Conservation (phyloP, 106 monocot species). For the Amphibolis antarctica region DNA sequence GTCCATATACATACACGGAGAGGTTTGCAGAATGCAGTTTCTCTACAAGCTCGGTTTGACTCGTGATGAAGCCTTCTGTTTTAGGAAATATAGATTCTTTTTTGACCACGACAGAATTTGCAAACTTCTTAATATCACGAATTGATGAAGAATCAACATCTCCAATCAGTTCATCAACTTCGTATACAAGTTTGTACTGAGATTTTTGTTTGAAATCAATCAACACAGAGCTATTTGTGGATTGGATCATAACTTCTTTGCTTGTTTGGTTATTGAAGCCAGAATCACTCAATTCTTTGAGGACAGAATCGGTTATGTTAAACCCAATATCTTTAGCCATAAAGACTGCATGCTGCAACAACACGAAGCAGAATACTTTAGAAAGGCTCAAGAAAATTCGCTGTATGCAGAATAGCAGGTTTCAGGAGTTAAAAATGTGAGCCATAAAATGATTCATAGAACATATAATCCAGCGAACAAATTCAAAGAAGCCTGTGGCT, state of each 20-base stretch:
- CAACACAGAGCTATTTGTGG: constrained; percentile 51
- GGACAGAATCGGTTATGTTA: constrained; percentile 32
- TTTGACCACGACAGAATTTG: constrained; percentile 41
- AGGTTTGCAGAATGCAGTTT: constrained; percentile 32
- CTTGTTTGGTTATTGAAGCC: constrained; percentile 38
- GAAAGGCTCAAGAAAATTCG: not conserved
- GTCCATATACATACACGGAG: constrained; percentile 31
- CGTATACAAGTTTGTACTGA: constrained; percentile 58
- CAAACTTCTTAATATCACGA: constrained; percentile 43
- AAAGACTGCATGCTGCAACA: constrained; percentile 51
- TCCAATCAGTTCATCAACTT: constrained; percentile 34
- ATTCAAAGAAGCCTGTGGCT: too few species aligned
- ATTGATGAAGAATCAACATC: constrained; percentile 34
- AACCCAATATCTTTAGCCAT: constrained; percentile 29
- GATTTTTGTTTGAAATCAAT: constrained; percentile 36
- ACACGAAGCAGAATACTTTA: not conserved
- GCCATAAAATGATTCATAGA: too few species aligned
- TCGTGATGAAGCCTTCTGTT: constrained; percentile 14
- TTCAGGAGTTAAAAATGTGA: too few species aligned
- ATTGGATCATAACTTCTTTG: constrained; percentile 47
- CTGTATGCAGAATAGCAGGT: not conserved
- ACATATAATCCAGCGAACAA: too few species aligned
- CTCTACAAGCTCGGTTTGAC: constrained; percentile 15
- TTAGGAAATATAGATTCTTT: constrained; percentile 43
- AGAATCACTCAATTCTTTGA: constrained; percentile 23